Evolutionary conservation across 352 stramenopile genomes (phyloP).

Genomic region (Phytophthora sp.): DNA sequence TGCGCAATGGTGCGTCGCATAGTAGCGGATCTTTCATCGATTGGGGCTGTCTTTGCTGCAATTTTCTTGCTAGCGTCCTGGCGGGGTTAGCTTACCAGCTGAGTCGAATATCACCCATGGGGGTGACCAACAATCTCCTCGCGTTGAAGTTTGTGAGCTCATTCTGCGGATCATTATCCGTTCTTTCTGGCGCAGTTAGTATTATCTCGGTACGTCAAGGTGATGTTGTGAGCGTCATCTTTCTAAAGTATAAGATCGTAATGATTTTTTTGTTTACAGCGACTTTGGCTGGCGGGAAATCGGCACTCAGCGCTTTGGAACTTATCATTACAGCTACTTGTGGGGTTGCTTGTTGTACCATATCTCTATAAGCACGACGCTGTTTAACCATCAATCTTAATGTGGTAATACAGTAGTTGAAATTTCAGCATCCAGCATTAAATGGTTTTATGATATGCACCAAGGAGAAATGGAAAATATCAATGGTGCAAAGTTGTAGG

Average conservation of each 20-base stretch:
- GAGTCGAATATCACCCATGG: constrained; percentile 47
- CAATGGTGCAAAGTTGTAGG: too few relatives aligned
- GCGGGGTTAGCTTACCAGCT: constrained; percentile 58
- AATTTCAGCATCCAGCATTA: too few relatives aligned
- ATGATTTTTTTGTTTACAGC: constrained; percentile 39
- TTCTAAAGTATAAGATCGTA: too few relatives aligned
- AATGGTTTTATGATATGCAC: too few relatives aligned
- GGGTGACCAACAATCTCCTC: constrained; percentile 60
- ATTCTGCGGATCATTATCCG: constrained; percentile 75
- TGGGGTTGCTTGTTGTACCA: constrained; percentile 62
- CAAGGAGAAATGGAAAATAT: too few relatives aligned
- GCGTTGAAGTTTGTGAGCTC: constrained; percentile 82
- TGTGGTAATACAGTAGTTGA: too few relatives aligned
- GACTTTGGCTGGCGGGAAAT: constrained; percentile 54
- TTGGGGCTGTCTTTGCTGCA: constrained; percentile 68
- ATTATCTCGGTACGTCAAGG: constrained; percentile 49
- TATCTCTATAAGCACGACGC: constrained; percentile 67
- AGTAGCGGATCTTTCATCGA: constrained; percentile 42
- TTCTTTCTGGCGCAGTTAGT: constrained; percentile 63
- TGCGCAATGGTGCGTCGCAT: constrained; percentile 25
- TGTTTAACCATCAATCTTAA: constrained; percentile 7
- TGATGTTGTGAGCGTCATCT: neutral
- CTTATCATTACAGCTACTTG: constrained; percentile 48
- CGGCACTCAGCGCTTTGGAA: constrained; percentile 59
- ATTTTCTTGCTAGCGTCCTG: constrained; percentile 54